Evolutionary conservation across 78 protist genomes (phyloP).

Genomic region (Pelomyxa schiedti): DNA sequence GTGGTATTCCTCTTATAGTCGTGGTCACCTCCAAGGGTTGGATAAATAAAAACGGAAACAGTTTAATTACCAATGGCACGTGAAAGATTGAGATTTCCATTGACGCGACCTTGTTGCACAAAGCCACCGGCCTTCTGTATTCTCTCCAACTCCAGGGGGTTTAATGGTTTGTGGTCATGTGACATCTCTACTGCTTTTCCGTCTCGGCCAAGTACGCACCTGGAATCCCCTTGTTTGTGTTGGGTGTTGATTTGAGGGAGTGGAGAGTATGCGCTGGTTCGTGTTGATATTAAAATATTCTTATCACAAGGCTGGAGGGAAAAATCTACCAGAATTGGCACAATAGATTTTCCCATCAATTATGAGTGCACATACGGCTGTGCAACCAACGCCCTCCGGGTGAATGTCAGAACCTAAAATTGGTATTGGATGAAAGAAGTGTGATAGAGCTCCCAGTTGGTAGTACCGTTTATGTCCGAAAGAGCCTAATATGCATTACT

Average conservation of each 20-base stretch:
- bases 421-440: no score
- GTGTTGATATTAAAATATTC: no score
- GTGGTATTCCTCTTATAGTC: not conserved
- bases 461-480: no score
- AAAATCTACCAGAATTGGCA: not conserved
- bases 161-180: constrained; percentile 11
- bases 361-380: not conserved
- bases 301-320: no score
- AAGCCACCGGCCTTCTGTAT: constrained; percentile 21
- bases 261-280: no score
- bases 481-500: no score
- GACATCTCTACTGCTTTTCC: constrained; percentile 7
- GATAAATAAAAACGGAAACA: not conserved
- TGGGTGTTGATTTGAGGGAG: no score
- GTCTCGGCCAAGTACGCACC: not conserved
- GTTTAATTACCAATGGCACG: not conserved
- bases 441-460: no score
- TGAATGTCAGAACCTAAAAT: no score
- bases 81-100: constrained; percentile 1
- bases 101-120: constrained; percentile 7
- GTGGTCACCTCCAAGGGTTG: no score
- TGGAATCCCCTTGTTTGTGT: not conserved
- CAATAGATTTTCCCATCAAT: not conserved
- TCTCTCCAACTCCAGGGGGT: not conserved
- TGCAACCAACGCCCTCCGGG: not conserved